phyloP scores from a whole-genome alignment of 345 rosid species.

The Noccaea bulbosa region DNA sequence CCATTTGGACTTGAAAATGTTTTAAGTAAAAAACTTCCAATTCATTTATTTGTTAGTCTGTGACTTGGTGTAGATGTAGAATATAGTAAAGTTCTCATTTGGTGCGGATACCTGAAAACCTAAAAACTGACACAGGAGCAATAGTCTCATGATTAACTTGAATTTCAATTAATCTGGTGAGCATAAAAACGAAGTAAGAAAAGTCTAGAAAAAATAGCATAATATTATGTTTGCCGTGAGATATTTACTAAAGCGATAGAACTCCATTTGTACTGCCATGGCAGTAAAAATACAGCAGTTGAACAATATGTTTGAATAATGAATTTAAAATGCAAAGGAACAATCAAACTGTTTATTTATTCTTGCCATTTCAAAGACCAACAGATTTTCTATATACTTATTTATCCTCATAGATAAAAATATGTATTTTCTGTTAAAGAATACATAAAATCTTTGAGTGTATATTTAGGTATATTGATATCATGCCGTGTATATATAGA shows the following conservation, averaged over 20 bases:
- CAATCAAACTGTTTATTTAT: neutral
- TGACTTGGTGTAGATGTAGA: neutral
- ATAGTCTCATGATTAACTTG: neutral
- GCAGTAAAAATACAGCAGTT: neutral
- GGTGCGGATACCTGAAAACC: neutral
- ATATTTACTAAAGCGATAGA: too few species aligned
- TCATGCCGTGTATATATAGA: neutral
- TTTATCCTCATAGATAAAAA: too few species aligned
- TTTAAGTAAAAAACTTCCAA: neutral
- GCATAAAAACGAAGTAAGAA: conserved; percentile 4
- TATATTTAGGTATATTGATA: conserved; percentile 9
- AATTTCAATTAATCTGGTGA: neutral
- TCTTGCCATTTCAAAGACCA: neutral
- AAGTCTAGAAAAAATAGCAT: neutral
- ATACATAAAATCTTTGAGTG: neutral
- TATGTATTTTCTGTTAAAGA: too few species aligned
- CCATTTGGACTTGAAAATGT: neutral
- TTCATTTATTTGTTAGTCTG: neutral
- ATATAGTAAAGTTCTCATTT: neutral
- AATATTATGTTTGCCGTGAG: neutral
- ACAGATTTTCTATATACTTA: neutral
- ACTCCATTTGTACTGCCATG: neutral
- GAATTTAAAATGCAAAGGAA: conserved; percentile 1
- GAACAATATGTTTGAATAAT: neutral
- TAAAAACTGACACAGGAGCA: neutral